Conservation (phyloP, 768 basidiomycete species). For the Lentinula raphanica region DNA sequence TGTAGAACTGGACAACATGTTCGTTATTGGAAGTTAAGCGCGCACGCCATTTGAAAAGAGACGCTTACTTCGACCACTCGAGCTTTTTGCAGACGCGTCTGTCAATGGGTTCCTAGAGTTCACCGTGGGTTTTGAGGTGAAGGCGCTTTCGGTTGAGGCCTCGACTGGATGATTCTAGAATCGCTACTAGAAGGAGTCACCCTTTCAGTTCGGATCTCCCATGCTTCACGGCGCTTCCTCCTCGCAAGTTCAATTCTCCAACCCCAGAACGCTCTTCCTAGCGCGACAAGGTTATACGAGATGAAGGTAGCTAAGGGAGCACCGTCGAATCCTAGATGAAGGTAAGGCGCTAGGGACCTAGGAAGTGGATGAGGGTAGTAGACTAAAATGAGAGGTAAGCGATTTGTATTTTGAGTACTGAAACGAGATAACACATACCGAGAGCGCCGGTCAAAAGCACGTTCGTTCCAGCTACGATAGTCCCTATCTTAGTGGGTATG, state of each 20-base stretch:
- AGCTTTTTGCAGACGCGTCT: background rate
- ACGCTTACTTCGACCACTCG: background rate
- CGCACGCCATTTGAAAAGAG: background rate
- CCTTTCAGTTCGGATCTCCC: background rate
- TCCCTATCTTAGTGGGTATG: constrained; percentile 78
- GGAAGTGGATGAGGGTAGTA: constrained; percentile 52
- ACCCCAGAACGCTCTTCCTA: constrained; percentile 14
- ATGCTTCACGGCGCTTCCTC: background rate
- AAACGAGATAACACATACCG: constrained; percentile 45
- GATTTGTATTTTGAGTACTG: too few relatives aligned
- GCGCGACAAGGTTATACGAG: constrained; percentile 77
- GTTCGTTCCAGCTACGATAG: constrained; percentile 84
- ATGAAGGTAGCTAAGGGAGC: constrained; percentile 88
- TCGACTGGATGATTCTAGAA: background rate
- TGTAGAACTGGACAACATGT: background rate
- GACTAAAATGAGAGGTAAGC: constrained; percentile 30
- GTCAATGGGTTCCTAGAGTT: background rate
- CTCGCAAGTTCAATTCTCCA: background rate
- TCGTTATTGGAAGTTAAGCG: background rate
- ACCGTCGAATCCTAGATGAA: constrained; percentile 86
- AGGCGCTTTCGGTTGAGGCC: background rate
- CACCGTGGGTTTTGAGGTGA: background rate
- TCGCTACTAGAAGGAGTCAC: too few relatives aligned
- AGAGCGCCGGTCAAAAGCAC: constrained; percentile 20
- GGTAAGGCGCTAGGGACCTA: background rate